Percentiles rank a stretch among this genome's conserved stretches.
These are phyloP conservation scores for Cladophialophora bantiana DNA, from an alignment of 2,329 filamentous ascomycete species.

Conservation along the genomic window DNA sequence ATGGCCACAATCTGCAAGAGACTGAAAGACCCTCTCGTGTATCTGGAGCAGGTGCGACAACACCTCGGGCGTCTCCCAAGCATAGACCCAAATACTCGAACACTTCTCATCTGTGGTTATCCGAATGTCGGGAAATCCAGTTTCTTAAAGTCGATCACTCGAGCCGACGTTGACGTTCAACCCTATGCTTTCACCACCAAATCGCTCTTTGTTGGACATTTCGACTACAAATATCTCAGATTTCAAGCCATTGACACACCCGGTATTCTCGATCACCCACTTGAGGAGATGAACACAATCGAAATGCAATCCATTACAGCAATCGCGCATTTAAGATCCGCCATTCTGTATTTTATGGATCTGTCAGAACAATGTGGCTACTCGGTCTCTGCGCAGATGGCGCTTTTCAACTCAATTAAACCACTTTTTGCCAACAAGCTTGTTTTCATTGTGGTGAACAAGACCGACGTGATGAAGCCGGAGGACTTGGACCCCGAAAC, in stretches of 20 bases:
- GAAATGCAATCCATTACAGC: slow-evolving; percentile 99
- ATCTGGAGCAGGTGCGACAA: slow-evolving; percentile 95
- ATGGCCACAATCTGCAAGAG: slow-evolving; percentile 98
- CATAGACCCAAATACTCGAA: slow-evolving; percentile 98
- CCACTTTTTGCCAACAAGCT: slow-evolving; percentile 97
- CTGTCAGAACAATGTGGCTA: slow-evolving; percentile 96
- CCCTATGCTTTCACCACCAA: slow-evolving; percentile 99
- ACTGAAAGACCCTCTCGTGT: slow-evolving; percentile 91
- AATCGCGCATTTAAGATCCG: slow-evolving; percentile 93
- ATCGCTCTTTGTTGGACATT: slow-evolving; percentile 95
- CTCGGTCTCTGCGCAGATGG: slow-evolving; percentile 88
- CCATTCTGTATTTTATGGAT: slow-evolving; percentile 98
- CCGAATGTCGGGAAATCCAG: slow-evolving; percentile 98
- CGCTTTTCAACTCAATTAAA: slow-evolving; percentile 95
- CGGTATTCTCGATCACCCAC: slow-evolving; percentile 95
- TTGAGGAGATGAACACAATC: slow-evolving; percentile 99
- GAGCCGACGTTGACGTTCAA: slow-evolving; percentile 95
- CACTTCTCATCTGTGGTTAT: slow-evolving; percentile 94
- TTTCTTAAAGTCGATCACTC: slow-evolving; percentile 88
- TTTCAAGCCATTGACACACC: slow-evolving; percentile 97
- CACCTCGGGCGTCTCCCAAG: slow-evolving; percentile 95
- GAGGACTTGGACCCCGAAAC: slow-evolving; percentile 84
- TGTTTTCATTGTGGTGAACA: slow-evolving; percentile 96
- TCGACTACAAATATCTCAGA: slow-evolving; percentile 92
- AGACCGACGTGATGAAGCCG: slow-evolving; percentile 89